A percentile compares a stretch with the other conserved stretches of the same genome.
These are phyloP conservation scores for Fusarium brevicatenulatum DNA, from an alignment of 2,329 filamentous ascomycete genomes.

Conservation along the genomic window DNA sequence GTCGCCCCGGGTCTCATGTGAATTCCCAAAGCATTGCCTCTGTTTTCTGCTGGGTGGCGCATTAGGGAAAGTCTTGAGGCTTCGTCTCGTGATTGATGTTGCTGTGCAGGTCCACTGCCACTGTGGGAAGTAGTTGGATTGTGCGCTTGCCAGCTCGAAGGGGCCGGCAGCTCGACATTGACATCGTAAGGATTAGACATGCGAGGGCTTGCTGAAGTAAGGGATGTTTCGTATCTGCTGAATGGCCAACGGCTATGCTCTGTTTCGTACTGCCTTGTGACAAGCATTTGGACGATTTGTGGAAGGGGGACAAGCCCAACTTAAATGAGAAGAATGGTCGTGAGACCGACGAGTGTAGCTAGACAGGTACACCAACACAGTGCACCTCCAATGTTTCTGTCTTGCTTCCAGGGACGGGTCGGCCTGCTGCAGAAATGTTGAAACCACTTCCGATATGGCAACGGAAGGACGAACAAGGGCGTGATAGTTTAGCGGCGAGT, in stretches of 20 bases:
- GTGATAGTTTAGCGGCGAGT: slow-evolving; percentile 2
- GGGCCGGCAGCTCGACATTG: slow-evolving; percentile 57
- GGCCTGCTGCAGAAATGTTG: slow-evolving; percentile 30
- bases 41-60: slow-evolving; percentile 49
- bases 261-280: slow-evolving; percentile 63
- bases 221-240: slow-evolving; percentile 61
- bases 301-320: slow-evolving; percentile 7
- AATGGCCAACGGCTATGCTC: slow-evolving; percentile 66
- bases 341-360: slow-evolving; percentile 19
- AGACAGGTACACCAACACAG: slow-evolving; percentile 36
- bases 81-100: slow-evolving; percentile 56
- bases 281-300: slow-evolving; percentile 55
- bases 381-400: slow-evolving; percentile 26
- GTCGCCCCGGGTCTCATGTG: slow-evolving; percentile 67
- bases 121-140: slow-evolving; percentile 61
- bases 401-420: slow-evolving; percentile 27
- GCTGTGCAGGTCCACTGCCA: slow-evolving; percentile 57
- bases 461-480: slow-evolving; percentile 21
- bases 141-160: slow-evolving; percentile 67
- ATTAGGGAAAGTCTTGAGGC: slow-evolving; percentile 20
- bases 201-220: slow-evolving; percentile 60
- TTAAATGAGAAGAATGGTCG: slow-evolving; percentile 22
- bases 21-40: slow-evolving; percentile 65
- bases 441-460: slow-evolving; percentile 35
- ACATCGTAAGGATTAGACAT: slow-evolving; percentile 67